A percentile compares a stretch with the other conserved stretches of the same genome.
Conservation (phyloP, 352 stramenopile genomes). For the Phytophthora meadii region DNA sequence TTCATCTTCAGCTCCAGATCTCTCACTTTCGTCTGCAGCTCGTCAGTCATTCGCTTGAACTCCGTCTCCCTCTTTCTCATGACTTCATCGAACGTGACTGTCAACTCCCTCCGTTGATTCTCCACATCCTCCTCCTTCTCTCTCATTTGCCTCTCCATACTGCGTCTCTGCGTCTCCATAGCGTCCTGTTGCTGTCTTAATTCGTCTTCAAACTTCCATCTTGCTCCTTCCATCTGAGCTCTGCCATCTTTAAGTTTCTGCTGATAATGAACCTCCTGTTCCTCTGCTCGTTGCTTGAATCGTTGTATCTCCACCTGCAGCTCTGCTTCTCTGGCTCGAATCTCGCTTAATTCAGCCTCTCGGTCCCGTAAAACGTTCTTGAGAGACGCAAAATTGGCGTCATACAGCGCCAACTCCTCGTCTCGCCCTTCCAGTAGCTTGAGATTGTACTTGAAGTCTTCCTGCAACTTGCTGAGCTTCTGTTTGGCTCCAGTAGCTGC, state of each 20-base stretch:
- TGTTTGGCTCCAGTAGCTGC: slow-evolving; percentile 61
- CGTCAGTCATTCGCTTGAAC: slow-evolving; percentile 56
- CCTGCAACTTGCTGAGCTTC: slow-evolving; percentile 87
- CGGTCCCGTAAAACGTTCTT: slow-evolving; percentile 82
- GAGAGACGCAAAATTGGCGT: slow-evolving; percentile 83
- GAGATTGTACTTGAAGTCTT: slow-evolving; percentile 95
- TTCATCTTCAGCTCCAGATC: slow-evolving; percentile 78
- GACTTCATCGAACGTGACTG: slow-evolving; percentile 80
- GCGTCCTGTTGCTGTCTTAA: slow-evolving; percentile 68
- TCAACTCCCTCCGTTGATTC: slow-evolving; percentile 73
- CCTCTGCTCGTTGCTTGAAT: slow-evolving; percentile 42
- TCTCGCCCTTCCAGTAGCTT: slow-evolving; percentile 92
- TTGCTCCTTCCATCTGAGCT: slow-evolving; percentile 71
- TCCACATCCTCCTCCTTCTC: slow-evolving; percentile 87
- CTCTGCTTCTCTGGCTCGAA: slow-evolving; percentile 64
- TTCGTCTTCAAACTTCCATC: slow-evolving; percentile 83
- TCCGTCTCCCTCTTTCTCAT: slow-evolving; percentile 71
- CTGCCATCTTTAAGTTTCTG: slow-evolving; percentile 82
- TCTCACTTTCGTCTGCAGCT: slow-evolving; percentile 47
- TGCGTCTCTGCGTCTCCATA: slow-evolving; percentile 58
- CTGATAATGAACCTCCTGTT: slow-evolving; percentile 64
- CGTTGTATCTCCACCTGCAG: slow-evolving; percentile 59
- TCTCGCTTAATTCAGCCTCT: slow-evolving; percentile 72
- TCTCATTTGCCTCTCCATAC: slow-evolving; percentile 58
- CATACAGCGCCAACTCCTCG: slow-evolving; percentile 89